phyloP scores from a whole-genome alignment of 805 yeast genomes.

The Allodekkera sacchari region DNA sequence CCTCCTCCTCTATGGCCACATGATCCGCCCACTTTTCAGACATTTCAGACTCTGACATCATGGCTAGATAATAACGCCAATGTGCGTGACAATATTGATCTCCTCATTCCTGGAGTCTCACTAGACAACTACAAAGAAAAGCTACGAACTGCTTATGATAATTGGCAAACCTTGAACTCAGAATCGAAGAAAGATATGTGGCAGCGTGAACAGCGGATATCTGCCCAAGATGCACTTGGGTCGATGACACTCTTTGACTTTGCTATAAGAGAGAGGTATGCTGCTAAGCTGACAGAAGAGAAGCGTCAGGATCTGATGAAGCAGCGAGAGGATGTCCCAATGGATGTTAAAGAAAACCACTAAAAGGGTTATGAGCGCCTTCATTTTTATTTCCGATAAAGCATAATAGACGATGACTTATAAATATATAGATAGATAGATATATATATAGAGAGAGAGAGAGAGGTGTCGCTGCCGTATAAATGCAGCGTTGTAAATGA shows the following conservation, averaged over 20 bases:
- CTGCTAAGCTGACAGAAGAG: slow-evolving; percentile 17
- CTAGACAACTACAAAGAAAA: slow-evolving; percentile 17
- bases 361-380: too few species aligned
- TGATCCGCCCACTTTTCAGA: slow-evolving; percentile 42
- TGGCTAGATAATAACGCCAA: slow-evolving; percentile 15
- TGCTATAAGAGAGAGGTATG: slow-evolving; percentile 33
- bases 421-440: too few species aligned
- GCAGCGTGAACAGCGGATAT: slow-evolving; percentile 33
- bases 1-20: slow-evolving; percentile 43
- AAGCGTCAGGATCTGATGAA: slow-evolving; percentile 8
- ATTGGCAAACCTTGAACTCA: slow-evolving; percentile 32
- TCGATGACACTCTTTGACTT: slow-evolving; percentile 34
- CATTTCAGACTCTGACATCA: slow-evolving; percentile 25
- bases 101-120: slow-evolving; percentile 6
- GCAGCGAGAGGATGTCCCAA: slow-evolving; percentile 1
- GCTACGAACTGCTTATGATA: slow-evolving; percentile 36
- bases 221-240: slow-evolving; percentile 37
- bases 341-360: neutral
- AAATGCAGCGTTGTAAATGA: too few species aligned
- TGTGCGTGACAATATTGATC: slow-evolving; percentile 17
- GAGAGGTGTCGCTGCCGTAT: too few species aligned
- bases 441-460: too few species aligned
- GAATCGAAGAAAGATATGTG: slow-evolving; percentile 32
- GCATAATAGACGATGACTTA: too few species aligned
- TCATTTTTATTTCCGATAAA: too few species aligned